Evolutionary conservation across 1,139 yeast species (phyloP), one percentile per base, ranked within the genome.

Genomic region (Kodamaea sp.): DNA sequence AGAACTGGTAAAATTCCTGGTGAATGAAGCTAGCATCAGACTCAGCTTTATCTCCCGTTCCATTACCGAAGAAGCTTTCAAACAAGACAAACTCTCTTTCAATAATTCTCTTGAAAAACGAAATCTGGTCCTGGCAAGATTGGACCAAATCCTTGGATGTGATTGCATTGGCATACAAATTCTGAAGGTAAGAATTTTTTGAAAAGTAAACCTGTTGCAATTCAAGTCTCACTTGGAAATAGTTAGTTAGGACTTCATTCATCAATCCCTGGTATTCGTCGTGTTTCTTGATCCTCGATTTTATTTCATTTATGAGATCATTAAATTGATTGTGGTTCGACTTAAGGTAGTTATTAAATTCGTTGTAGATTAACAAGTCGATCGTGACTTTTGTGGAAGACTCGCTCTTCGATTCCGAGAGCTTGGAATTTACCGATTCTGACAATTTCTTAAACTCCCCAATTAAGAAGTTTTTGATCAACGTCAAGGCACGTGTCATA

Each of bases 401-500:
- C 8, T 33, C 20, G 12, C 30, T 15, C 1, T 26, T 32, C n/a
- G 24, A 31, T 21, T 37, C 41, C 8, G 31, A 35, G 7, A 48
- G 54, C 37, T 61, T 66, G 27, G 43, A 48, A 11, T 59, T 55
- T 22, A 83, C 66, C 7, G 67, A 73, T 15, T 59, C 59, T 24
- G 72, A 69, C 2, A 78, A 55, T 12, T 63, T 66, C 38, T 73
- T 77, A 29, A 89, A 55, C 28, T 74, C 74, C 28, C 67, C 72
- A 18, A 72, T 70, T 39, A 86, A 63, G 52, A 80, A 86, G 47
- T 83, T 85, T 44, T 83, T 76, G 15, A 88, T 76, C 44, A 92
- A 66, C 0, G 95, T 80, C 37, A 89, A 69, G 0, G 95, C 82
- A 40, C 96, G 73, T 1, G 94, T 82, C 76, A 89, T 73, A 51